phyloP scores from a whole-genome alignment of 2,329 filamentous ascomycete genomes.

The Aphanoascus verrucosus region DNA sequence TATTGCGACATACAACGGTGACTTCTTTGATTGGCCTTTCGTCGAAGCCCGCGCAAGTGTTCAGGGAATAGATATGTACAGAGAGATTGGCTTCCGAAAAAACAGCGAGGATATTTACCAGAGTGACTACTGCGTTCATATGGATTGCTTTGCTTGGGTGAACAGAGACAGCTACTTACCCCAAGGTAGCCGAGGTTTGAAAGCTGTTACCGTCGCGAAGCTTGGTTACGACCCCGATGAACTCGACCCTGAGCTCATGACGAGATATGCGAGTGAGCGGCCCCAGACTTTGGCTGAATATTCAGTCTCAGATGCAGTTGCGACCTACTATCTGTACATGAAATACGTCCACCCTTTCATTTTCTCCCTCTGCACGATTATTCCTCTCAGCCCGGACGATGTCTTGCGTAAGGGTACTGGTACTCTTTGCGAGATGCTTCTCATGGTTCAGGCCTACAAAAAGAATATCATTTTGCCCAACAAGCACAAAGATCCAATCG shows the following conservation, averaged over 20 bases:
- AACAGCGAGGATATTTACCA: slow-evolving; percentile 94
- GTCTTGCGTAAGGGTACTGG: slow-evolving; percentile 90
- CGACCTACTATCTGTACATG: slow-evolving; percentile 99
- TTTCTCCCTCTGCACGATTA: slow-evolving; percentile 93
- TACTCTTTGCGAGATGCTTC: slow-evolving; percentile 96
- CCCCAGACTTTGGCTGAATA: slow-evolving; percentile 94
- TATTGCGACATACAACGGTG: slow-evolving; percentile 99
- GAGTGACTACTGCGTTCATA: slow-evolving; percentile 89
- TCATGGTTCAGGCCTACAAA: slow-evolving; percentile 97
- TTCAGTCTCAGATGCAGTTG: slow-evolving; percentile 96
- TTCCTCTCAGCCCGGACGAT: slow-evolving; percentile 86
- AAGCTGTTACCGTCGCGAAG: slow-evolving; percentile 95
- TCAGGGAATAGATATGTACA: slow-evolving; percentile 97
- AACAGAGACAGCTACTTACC: slow-evolving; percentile 97
- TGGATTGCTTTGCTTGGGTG: slow-evolving; percentile 99
- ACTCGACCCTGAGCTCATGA: slow-evolving; percentile 95
- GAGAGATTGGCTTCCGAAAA: slow-evolving; percentile 92
- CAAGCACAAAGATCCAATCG: slow-evolving; percentile 82
- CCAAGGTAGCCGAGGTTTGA: slow-evolving; percentile 91
- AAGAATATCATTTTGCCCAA: slow-evolving; percentile 88
- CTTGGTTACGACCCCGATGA: slow-evolving; percentile 97
- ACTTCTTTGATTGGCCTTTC: slow-evolving; percentile 99
- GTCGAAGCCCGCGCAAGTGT: slow-evolving; percentile 88
- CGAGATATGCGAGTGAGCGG: slow-evolving; percentile 71
- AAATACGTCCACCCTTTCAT: slow-evolving; percentile 99